Conservation (phyloP, 2,329 filamentous ascomycete genomes). For the Neonectria sp. region DNA sequence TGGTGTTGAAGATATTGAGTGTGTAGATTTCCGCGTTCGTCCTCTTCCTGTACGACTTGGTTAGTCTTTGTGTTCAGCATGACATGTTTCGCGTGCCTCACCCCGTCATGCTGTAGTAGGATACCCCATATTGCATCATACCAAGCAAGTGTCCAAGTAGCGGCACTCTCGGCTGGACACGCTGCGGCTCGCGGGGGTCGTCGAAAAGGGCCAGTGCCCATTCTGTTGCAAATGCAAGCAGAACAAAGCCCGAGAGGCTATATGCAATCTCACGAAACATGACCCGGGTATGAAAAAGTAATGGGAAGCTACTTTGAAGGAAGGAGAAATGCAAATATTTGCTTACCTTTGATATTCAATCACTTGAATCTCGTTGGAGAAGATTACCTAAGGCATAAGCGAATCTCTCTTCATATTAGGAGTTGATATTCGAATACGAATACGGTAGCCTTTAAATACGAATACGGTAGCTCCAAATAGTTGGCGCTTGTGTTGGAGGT, state of each 20-base stretch:
- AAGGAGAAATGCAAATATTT: too few relatives aligned
- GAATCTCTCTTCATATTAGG: too few relatives aligned
- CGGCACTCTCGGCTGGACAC: conserved; percentile 33
- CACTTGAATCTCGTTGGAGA: too few relatives aligned
- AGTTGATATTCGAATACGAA: too few relatives aligned
- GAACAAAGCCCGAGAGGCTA: conserved; percentile 18
- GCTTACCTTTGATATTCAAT: too few relatives aligned
- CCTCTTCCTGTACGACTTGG: conserved; percentile 19
- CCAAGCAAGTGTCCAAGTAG: conserved; percentile 40
- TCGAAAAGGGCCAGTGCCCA: conserved; percentile 37
- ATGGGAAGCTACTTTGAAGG: too few relatives aligned
- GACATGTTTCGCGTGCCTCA: neutral
- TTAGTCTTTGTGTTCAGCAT: neutral
- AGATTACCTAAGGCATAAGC: too few relatives aligned
- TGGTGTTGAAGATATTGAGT: conserved; percentile 45
- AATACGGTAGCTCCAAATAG: too few relatives aligned
- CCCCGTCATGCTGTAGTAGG: conserved; percentile 38
- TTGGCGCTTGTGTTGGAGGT: too few relatives aligned
- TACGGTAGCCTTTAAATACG: too few relatives aligned
- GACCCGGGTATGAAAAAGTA: neutral
- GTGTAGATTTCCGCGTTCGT: conserved; percentile 48
- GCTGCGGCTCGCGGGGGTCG: conserved; percentile 37
- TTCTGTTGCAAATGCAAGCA: conserved; percentile 38
- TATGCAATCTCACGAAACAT: conserved; percentile 38
- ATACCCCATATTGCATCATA: conserved; percentile 32